Conservation (phyloP, 2,329 filamentous ascomycete genomes). For the Fusarium vanettenii region DNA sequence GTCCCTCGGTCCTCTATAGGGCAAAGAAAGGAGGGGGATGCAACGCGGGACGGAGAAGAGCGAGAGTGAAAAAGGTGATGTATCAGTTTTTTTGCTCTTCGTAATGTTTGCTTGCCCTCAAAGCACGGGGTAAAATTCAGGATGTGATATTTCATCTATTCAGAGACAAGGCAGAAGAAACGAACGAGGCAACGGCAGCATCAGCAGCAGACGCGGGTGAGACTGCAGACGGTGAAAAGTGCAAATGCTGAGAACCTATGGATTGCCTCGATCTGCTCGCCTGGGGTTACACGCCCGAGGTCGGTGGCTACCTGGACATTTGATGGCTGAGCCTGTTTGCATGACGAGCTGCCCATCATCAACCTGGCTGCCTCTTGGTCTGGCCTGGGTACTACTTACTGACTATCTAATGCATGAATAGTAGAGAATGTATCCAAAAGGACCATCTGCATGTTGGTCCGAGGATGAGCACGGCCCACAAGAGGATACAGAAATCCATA, state of each 20-base stretch:
- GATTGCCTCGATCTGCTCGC: not conserved
- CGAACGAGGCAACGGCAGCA: not conserved
- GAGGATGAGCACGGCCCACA: not conserved
- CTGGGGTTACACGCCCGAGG: not conserved
- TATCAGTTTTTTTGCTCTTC: conserved; percentile 31
- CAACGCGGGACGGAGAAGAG: conserved; percentile 20
- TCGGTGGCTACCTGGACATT: not conserved
- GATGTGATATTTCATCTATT: not conserved
- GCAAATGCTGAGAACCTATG: not conserved
- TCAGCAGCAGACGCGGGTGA: not conserved
- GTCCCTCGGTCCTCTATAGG: not conserved
- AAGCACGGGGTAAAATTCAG: not conserved
- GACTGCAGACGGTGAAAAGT: not conserved
- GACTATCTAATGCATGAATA: not conserved
- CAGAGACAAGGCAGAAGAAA: not conserved
- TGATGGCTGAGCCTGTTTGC: not conserved
- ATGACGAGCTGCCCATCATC: not conserved
- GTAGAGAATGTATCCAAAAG: not conserved
- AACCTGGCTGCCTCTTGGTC: not conserved
- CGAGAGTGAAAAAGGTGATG: conserved; percentile 26
- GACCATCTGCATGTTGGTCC: not conserved
- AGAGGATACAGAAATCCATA: not conserved
- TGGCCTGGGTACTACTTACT: not conserved
- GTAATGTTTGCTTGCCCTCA: not conserved
- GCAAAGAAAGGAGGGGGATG: conserved; percentile 8